These are phyloP conservation scores for Daedalea quercina DNA, from an alignment of 768 basidiomycete genomes.

Conservation along the genomic window DNA sequence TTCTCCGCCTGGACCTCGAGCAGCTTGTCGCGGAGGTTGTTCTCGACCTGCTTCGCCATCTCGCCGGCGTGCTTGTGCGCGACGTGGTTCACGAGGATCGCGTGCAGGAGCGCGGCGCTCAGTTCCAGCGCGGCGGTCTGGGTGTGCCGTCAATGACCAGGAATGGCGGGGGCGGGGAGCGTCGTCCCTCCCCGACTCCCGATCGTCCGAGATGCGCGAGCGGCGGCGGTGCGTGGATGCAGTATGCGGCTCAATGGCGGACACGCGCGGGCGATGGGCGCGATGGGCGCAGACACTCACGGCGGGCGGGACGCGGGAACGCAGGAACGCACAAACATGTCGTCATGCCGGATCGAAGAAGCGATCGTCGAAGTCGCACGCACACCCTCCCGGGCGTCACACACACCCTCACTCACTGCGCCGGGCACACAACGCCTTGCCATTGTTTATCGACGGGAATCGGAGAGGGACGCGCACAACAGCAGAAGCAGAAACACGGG, in stretches of 20 bases:
- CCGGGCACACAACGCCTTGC: neutral
- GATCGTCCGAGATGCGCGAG: no score
- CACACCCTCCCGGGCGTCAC: neutral
- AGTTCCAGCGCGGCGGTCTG: slow-evolving; percentile 65
- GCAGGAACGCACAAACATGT: neutral
- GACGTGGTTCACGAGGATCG: slow-evolving; percentile 76
- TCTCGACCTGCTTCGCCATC: slow-evolving; percentile 56
- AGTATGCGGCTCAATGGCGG: no score
- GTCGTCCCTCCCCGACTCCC: neutral
- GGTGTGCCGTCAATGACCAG: neutral
- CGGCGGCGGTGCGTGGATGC: no score
- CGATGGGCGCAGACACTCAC: neutral
- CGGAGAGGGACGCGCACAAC: neutral
- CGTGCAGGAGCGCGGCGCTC: slow-evolving; percentile 72
- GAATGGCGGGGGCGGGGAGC: no score
- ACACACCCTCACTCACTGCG: neutral
- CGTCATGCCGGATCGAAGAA: neutral
- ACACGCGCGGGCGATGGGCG: no score
- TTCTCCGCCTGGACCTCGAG: slow-evolving; percentile 56
- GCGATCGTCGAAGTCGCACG: neutral
- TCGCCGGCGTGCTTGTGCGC: slow-evolving; percentile 76
- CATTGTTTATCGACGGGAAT: neutral
- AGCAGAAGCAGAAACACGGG: slow-evolving; percentile 9
- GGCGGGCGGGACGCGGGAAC: neutral
- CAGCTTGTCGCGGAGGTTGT: slow-evolving; percentile 53